These are phyloP conservation scores for Pseudogymnoascus sp. DNA, from an alignment of 2,329 filamentous ascomycete genomes.

Conservation along the genomic window DNA sequence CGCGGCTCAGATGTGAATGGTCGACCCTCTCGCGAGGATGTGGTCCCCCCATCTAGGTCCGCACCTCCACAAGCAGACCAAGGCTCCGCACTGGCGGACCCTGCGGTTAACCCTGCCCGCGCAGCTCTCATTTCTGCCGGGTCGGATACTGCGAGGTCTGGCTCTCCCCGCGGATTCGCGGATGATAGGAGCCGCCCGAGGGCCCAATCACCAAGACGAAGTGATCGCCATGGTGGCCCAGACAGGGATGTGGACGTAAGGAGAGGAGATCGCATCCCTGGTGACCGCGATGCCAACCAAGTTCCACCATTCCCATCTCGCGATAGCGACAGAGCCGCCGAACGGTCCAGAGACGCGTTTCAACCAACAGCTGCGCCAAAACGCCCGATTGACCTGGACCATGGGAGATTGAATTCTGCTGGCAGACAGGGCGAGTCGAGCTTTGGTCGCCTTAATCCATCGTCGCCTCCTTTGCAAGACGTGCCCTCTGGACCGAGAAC, in stretches of 20 bases:
- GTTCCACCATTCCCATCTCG: not conserved
- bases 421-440: constrained; percentile 49
- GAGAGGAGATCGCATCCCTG: not conserved
- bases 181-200: constrained; percentile 29
- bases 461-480: constrained; percentile 35
- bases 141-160: constrained; percentile 22
- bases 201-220: constrained; percentile 42
- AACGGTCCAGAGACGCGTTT: constrained; percentile 30
- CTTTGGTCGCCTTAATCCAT: constrained; percentile 53
- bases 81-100: constrained; percentile 20
- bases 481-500: constrained; percentile 50
- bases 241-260: constrained; percentile 38
- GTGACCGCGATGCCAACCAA: not conserved
- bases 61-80: constrained; percentile 20
- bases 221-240: constrained; percentile 32
- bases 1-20: constrained; percentile 22
- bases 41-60: constrained; percentile 25
- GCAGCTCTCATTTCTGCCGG: constrained; percentile 27
- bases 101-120: constrained; percentile 27
- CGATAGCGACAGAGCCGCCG: constrained; percentile 34
- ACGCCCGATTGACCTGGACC: constrained; percentile 40
- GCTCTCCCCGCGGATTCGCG: constrained; percentile 24
- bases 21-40: constrained; percentile 25
- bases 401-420: constrained; percentile 35
- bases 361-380: constrained; percentile 29